Percentiles rank a stretch among this genome's conserved stretches.
Evolutionary conservation across 2,329 filamentous ascomycete species (phyloP).

Genomic region (Alternaria sp.): DNA sequence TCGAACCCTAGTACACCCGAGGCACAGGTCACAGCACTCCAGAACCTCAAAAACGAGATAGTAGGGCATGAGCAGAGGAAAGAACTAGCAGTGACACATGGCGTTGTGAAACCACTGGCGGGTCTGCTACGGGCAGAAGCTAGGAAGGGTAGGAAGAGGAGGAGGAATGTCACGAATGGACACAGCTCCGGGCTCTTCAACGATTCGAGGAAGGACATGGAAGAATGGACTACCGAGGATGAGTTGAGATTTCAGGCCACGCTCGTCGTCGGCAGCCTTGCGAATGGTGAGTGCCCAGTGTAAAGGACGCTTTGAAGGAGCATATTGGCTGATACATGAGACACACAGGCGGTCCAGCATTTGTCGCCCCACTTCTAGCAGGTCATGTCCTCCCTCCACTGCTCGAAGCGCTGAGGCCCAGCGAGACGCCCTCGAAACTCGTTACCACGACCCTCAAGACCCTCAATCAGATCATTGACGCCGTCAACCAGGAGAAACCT

Average conservation of each 20-base stretch:
- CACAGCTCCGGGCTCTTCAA: constrained; percentile 18
- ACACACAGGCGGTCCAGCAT: constrained; percentile 75
- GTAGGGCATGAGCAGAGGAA: constrained; percentile 90
- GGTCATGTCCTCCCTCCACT: constrained; percentile 74
- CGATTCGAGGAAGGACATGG: constrained; percentile 10
- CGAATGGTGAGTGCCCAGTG: constrained; percentile 69
- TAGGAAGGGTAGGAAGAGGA: constrained; percentile 57
- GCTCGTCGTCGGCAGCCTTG: constrained; percentile 84
- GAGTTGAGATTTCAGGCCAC: constrained; percentile 78
- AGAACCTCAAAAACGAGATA: constrained; percentile 84
- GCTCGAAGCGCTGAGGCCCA: constrained; percentile 72
- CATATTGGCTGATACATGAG: constrained; percentile 27
- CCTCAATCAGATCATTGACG: constrained; percentile 74
- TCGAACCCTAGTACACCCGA: constrained; percentile 47
- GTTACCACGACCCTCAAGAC: constrained; percentile 77
- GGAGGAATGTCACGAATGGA: constrained; percentile 54
- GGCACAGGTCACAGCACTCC: constrained; percentile 65
- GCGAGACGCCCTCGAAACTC: constrained; percentile 69
- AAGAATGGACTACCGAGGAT: constrained; percentile 67
- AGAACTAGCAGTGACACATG: constrained; percentile 75
- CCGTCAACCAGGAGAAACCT: constrained; percentile 65
- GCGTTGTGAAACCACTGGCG: constrained; percentile 70
- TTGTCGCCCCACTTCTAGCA: constrained; percentile 76
- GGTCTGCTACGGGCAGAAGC: constrained; percentile 58
- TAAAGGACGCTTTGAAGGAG: not conserved